Evolutionary conservation across 2,329 filamentous ascomycete genomes (phyloP).

Genomic region (Chrysoporthe cubensis): DNA sequence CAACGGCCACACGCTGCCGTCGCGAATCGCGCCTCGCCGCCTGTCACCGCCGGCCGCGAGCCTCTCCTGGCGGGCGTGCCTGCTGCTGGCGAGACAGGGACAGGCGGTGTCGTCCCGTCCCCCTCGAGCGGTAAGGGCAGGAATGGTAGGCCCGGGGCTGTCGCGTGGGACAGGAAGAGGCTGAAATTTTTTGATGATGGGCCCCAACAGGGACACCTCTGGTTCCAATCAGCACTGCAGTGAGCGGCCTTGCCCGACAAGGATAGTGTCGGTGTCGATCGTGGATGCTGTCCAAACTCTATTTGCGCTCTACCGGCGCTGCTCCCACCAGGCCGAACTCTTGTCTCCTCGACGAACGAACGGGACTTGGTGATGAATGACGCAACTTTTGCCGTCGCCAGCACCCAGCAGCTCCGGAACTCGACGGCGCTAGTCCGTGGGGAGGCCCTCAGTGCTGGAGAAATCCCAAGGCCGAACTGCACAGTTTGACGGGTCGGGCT

Average conservation of each 20-base stretch:
- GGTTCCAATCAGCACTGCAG: background rate
- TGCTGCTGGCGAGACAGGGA: background rate
- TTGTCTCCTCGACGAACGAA: background rate
- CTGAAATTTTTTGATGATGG: background rate
- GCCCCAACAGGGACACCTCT: background rate
- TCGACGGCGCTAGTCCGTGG: background rate
- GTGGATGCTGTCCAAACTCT: conserved; percentile 7
- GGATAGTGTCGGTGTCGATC: conserved; percentile 6
- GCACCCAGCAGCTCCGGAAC: background rate
- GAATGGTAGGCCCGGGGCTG: background rate
- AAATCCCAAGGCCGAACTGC: background rate
- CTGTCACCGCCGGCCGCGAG: background rate
- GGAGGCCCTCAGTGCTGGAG: background rate
- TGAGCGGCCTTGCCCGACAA: background rate
- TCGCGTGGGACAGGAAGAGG: background rate
- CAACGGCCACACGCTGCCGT: background rate
- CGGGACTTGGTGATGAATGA: conserved; percentile 8
- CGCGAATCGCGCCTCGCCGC: background rate
- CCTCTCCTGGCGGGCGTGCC: background rate
- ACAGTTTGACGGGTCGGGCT: background rate
- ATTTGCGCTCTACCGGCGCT: background rate
- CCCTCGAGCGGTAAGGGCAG: background rate
- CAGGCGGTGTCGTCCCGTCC: too few relatives aligned
- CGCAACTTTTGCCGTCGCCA: conserved; percentile 3
- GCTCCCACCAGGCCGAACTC: background rate